Percentiles rank a stretch among this genome's conserved stretches.
These are phyloP conservation scores for Phylloporus sp. DNA, from an alignment of 768 basidiomycete genomes.

Conservation along the genomic window DNA sequence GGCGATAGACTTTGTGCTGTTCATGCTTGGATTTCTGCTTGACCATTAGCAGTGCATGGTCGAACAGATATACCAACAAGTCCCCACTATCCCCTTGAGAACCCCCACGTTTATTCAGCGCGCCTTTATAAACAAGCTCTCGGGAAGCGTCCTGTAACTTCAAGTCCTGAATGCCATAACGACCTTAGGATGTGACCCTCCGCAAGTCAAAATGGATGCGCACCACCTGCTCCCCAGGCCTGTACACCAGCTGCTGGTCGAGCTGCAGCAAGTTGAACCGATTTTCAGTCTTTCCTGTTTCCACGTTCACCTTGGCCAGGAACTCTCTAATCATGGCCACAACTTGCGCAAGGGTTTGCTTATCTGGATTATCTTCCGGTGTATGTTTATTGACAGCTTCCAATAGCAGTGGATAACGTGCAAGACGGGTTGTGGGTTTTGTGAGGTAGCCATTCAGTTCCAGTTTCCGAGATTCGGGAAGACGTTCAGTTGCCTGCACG, in stretches of 20 bases:
- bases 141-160: constrained; percentile 83
- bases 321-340: constrained; percentile 77
- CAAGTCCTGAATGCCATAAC: constrained; percentile 56
- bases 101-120: constrained; percentile 79
- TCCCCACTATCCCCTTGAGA: constrained; percentile 78
- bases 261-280: constrained; percentile 93
- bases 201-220: constrained; percentile 27
- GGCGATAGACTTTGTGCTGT: constrained; percentile 88
- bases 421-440: constrained; percentile 95
- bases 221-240: constrained; percentile 87
- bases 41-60: constrained; percentile 93
- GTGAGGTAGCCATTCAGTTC: constrained; percentile 98
- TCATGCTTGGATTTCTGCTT: constrained; percentile 93
- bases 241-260: constrained; percentile 86
- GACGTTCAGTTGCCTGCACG: constrained; percentile 78
- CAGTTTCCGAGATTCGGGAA: constrained; percentile 92
- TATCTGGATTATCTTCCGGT: constrained; percentile 85
- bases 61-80: constrained; percentile 90
- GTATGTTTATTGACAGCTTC: constrained; percentile 93
- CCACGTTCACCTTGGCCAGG: constrained; percentile 82
- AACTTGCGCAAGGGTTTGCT: constrained; percentile 69
- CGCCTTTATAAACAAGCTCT: constrained; percentile 88
- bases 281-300: constrained; percentile 95
- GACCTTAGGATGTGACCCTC: background rate
- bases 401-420: constrained; percentile 91